A percentile compares a stretch with the other conserved stretches of the same genome.
These are phyloP conservation scores for Fusarium albidum DNA, from an alignment of 2,329 filamentous ascomycete species.

Conservation along the genomic window DNA sequence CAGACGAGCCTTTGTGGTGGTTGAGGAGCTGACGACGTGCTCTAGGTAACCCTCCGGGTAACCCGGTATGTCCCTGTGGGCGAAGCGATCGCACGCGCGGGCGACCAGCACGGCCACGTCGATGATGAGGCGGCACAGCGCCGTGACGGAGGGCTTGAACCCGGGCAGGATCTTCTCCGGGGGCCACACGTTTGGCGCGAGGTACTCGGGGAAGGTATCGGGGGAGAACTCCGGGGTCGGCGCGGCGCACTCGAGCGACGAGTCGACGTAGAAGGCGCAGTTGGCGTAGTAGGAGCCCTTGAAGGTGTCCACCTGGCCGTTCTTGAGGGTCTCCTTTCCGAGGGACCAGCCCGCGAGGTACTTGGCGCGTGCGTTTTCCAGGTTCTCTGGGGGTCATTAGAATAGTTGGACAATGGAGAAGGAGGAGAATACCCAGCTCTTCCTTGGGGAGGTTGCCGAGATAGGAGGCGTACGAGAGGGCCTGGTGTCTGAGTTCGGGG, in stretches of 20 bases:
- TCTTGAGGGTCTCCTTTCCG: constrained; percentile 82
- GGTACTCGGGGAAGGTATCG: constrained; percentile 83
- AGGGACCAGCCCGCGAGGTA: constrained; percentile 80
- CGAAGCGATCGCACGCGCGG: constrained; percentile 87
- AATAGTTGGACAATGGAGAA: background rate
- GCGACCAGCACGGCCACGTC: constrained; percentile 90
- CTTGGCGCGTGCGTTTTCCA: constrained; percentile 68
- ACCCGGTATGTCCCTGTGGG: constrained; percentile 76
- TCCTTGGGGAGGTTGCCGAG: constrained; percentile 79
- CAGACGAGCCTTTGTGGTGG: constrained; percentile 88
- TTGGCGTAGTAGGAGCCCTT: constrained; percentile 89
- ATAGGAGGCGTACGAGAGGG: constrained; percentile 89
- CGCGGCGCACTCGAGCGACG: constrained; percentile 66
- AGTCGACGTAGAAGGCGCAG: constrained; percentile 78
- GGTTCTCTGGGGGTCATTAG: constrained; percentile 48
- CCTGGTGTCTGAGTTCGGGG: constrained; percentile 71
- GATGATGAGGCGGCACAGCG: constrained; percentile 84
- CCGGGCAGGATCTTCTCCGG: constrained; percentile 72
- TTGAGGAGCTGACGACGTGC: constrained; percentile 83
- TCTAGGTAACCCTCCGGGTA: constrained; percentile 85
- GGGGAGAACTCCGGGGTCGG: constrained; percentile 66
- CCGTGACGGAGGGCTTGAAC: constrained; percentile 76
- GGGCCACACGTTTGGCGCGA: constrained; percentile 91
- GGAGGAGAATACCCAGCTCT: constrained; percentile 76
- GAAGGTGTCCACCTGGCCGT: constrained; percentile 79